Base-by-base conservation (phyloP, 2,329 filamentous ascomycete genomes). In the Aspergillus jensenii region DNA sequence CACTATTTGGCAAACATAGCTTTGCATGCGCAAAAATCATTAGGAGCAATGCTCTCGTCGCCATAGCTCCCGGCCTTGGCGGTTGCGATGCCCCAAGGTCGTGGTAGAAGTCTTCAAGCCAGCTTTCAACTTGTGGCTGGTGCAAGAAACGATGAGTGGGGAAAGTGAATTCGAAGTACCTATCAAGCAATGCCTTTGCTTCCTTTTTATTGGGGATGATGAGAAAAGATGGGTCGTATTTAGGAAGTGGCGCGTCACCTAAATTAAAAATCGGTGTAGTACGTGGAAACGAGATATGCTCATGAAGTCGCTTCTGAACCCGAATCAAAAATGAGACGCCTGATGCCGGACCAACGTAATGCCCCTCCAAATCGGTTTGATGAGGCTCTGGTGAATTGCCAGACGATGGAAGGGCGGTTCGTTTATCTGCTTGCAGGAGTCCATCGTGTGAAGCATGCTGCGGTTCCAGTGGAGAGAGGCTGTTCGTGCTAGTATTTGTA, bases 21-120 rank as follows among this genome's bases (percentile, higher is more conserved):
- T 76, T 73, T 14, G 76, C 81, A 19, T 83, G 81, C 0, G 83
- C 83, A 61, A 86, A 79, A 1, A 83, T 77, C 66, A 84, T 78
- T 37, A 84, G 77, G 1, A 85, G 67, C 19, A 83, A 63, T 0
- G 81, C 81, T 2, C 77, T 72, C 78, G 52, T 56, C 25, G 55
- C 60, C 45, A 58, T 48, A 9, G 44, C 48, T 3, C 60, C 60
- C 9, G 58, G 55, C 7, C 37, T 54, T 3, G 43, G 39, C 5
- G 46, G 11, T 8, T 60, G 41, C 2, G 56, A 31, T 5, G 43
- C 46, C 15, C 51, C 41, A n/a, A 58, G 33, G 39, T 46, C 31
- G 3, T 41, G 7, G 35, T 66, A 66, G 25, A 66, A 63, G 25
- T 59, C 56, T 5, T 60, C 59, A n/a, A 64, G 45, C 62, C 62